phyloP scores from a whole-genome alignment of 2,329 filamentous ascomycete genomes.

The Xylariomycetidae sp. region DNA sequence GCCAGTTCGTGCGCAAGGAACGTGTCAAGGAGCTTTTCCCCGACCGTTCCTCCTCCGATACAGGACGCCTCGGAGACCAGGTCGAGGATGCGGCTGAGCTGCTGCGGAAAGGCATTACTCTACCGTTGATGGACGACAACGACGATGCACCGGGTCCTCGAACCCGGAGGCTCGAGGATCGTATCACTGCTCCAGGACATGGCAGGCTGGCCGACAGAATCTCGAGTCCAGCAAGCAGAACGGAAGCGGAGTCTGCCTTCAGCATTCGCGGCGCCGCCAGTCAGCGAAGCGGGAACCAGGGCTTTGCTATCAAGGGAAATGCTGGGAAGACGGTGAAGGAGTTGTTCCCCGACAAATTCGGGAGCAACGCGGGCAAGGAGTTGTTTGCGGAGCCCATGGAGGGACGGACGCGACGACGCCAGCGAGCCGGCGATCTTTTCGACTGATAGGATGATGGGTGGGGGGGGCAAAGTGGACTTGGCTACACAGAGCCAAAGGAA shows the following conservation, averaged over 20 bases:
- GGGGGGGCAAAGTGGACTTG: no score
- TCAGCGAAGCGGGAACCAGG: constrained; percentile 39
- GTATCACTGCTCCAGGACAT: constrained; percentile 20
- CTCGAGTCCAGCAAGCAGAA: constrained; percentile 23
- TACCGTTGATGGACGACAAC: constrained; percentile 42
- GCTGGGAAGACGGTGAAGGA: constrained; percentile 53
- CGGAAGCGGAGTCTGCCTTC: constrained; percentile 33
- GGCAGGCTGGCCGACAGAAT: constrained; percentile 30
- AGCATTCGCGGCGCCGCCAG: constrained; percentile 55
- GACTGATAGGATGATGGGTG: no score
- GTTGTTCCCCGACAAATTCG: constrained; percentile 61
- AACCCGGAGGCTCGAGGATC: constrained; percentile 20
- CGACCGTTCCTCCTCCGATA: constrained; percentile 33
- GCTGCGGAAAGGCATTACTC: constrained; percentile 40
- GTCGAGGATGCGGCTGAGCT: constrained; percentile 48
- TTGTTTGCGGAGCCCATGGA: constrained; percentile 57
- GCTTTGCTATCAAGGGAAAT: constrained; percentile 62
- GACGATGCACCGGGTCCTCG: constrained; percentile 19
- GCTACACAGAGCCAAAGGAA: no score
- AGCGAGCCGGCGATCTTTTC: constrained; percentile 69
- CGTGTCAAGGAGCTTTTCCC: constrained; percentile 49
- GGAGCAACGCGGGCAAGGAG: constrained; percentile 60
- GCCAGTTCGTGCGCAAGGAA: constrained; percentile 32
- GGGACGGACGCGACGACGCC: constrained; percentile 52
- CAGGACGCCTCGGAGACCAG: constrained; percentile 44